Evolutionary conservation across 2,329 filamentous ascomycete species (phyloP).

Genomic region (Cordyceps cicadae): DNA sequence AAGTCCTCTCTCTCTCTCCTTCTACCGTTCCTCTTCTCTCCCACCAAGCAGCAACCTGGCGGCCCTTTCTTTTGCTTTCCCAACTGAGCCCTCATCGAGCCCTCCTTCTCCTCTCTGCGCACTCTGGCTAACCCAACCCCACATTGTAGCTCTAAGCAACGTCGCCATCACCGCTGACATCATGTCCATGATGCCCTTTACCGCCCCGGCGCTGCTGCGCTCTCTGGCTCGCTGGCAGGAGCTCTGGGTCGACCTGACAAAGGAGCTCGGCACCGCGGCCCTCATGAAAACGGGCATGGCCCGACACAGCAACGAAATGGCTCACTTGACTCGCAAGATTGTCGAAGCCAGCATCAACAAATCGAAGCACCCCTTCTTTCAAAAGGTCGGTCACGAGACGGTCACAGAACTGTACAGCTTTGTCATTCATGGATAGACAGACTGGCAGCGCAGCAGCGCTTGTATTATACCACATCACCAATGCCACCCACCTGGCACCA

Average conservation of each 20-base stretch:
- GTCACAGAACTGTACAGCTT: constrained; percentile 5
- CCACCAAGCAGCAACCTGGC: not conserved
- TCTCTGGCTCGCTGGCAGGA: constrained; percentile 17
- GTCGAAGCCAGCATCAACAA: constrained; percentile 1
- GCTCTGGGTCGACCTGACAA: constrained; percentile 14
- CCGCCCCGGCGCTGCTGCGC: constrained; percentile 11
- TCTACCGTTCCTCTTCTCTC: not conserved
- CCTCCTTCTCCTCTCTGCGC: not conserved
- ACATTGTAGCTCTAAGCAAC: constrained; percentile 5
- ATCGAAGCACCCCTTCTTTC: constrained; percentile 7
- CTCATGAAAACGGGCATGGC: constrained; percentile 7
- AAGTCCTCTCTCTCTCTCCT: not conserved
- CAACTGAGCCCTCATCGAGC: not conserved
- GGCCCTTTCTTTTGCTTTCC: not conserved
- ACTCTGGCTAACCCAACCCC: not conserved
- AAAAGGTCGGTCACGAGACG: constrained; percentile 8
- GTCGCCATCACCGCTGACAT: constrained; percentile 13
- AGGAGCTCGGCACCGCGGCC: not conserved
- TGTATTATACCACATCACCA: not conserved
- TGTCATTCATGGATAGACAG: not conserved
- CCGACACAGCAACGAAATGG: constrained; percentile 1
- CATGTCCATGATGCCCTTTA: constrained; percentile 12
- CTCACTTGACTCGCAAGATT: not conserved
- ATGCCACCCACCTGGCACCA: not conserved
- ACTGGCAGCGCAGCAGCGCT: not conserved